Percentiles rank a stretch among this genome's conserved stretches.
Conservation (phyloP, 345 rosid species). For the Murraya koenigii region DNA sequence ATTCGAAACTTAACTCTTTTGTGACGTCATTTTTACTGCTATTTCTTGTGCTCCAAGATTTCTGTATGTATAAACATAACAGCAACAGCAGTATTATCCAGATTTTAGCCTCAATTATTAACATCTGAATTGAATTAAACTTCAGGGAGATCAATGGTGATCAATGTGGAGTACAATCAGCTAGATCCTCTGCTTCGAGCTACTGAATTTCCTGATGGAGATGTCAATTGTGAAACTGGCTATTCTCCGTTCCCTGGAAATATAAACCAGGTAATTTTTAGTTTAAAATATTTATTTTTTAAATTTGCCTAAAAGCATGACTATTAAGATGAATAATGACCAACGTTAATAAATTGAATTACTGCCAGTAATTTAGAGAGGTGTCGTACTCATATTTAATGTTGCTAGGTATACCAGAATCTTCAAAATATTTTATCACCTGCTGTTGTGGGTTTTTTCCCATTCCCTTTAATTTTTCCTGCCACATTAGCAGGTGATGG, state of each 20-base stretch:
- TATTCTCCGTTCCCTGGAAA: conserved; percentile 98
- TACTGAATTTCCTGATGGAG: conserved; percentile 81
- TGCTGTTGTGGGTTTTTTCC: neutral
- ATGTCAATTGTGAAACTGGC: conserved; percentile 88
- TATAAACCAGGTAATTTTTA: conserved; percentile 77
- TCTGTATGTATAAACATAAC: neutral
- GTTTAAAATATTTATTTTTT: neutral
- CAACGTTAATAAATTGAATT: neutral
- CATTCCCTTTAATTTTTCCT: neutral
- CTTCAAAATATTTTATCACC: neutral
- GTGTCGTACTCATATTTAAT: neutral
- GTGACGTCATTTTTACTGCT: neutral
- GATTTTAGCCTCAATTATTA: neutral
- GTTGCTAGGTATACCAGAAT: neutral
- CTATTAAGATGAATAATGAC: neutral
- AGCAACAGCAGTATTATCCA: neutral
- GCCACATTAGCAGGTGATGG: neutral
- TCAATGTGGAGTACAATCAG: conserved; percentile 97
- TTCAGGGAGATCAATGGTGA: conserved; percentile 92
- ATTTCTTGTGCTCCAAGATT: neutral
- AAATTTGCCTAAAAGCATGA: neutral
- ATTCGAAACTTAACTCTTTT: neutral
- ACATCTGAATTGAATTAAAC: conserved; percentile 10
- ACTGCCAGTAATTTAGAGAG: neutral
- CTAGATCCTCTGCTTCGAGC: conserved; percentile 97